A percentile compares a stretch with the other conserved stretches of the same genome.
phyloP scores from a whole-genome alignment of 140 eudicot genomes.

The Erigeron philadelphicus region DNA sequence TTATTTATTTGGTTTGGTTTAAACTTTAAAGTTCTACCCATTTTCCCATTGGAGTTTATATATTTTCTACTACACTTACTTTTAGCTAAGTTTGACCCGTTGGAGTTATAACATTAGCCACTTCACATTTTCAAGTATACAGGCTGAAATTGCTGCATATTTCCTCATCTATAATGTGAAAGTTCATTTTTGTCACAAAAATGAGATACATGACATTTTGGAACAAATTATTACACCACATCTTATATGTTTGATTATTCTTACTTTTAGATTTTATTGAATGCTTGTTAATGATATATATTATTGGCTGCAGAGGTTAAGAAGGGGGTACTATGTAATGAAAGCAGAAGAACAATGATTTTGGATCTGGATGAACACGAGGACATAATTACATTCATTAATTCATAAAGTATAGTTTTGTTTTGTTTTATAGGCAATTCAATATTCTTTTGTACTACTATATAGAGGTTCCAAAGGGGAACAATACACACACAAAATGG shows the following conservation, averaged over 20 bases:
- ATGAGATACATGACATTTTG: background rate
- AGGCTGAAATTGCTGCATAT: background rate
- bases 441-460: constrained; percentile 51
- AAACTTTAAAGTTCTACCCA: background rate
- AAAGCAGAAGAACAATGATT: constrained; percentile 68
- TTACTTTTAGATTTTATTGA: background rate
- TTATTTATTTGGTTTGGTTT: background rate
- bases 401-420: constrained; percentile 28
- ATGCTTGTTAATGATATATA: background rate
- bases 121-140: background rate
- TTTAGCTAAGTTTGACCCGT: background rate
- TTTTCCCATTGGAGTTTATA: background rate
- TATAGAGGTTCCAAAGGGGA: constrained; percentile 32
- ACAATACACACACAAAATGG: constrained; percentile 24
- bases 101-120: background rate
- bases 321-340: constrained; percentile 51
- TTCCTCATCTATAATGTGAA: background rate
- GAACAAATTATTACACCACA: background rate
- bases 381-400: constrained; percentile 17
- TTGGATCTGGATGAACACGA: constrained; percentile 40
- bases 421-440: constrained; percentile 33
- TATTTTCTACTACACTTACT: no score
- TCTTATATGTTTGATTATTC: background rate
- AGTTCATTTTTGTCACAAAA: background rate
- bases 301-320: constrained; percentile 67